Conservation (phyloP, 106 monocot genomes). For the Triglochin maritima region DNA sequence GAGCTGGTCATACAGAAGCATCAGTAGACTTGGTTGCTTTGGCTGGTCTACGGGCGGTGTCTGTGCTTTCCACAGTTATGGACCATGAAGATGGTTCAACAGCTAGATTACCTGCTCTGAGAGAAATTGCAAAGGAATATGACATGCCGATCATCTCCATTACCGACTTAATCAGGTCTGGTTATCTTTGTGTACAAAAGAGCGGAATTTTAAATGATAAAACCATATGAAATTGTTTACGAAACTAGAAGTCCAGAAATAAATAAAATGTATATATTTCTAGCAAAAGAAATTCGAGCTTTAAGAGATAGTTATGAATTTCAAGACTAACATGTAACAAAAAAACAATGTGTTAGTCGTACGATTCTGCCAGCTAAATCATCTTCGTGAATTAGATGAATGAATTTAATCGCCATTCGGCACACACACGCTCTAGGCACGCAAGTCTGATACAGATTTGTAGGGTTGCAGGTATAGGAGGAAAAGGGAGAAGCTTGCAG, state of each 20-base stretch:
- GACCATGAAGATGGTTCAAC: constrained; percentile 65
- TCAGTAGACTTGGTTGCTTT: constrained; percentile 62
- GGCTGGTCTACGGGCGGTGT: constrained; percentile 41
- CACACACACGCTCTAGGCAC: too few relatives aligned
- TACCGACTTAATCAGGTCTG: constrained; percentile 62
- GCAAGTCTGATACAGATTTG: background rate
- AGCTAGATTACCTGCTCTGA: constrained; percentile 31
- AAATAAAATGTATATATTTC: too few relatives aligned
- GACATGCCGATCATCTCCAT: constrained; percentile 49
- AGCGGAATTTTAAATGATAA: background rate
- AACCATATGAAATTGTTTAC: background rate
- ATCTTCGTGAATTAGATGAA: too few relatives aligned
- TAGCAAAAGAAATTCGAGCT: too few relatives aligned
- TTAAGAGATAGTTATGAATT: too few relatives aligned
- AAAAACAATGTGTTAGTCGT: too few relatives aligned
- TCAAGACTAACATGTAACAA: too few relatives aligned
- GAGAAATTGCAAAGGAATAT: constrained; percentile 39
- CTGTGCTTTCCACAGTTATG: constrained; percentile 54
- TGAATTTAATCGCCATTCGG: too few relatives aligned
- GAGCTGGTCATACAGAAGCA: constrained; percentile 74
- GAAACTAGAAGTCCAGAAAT: too few relatives aligned
- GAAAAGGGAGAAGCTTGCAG: constrained; percentile 71
- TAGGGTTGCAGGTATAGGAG: constrained; percentile 57
- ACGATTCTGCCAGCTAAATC: too few relatives aligned
- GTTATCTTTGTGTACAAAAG: background rate